phyloP scores from a whole-genome alignment of 352 stramenopile genomes.

The Pythium insidiosum region DNA sequence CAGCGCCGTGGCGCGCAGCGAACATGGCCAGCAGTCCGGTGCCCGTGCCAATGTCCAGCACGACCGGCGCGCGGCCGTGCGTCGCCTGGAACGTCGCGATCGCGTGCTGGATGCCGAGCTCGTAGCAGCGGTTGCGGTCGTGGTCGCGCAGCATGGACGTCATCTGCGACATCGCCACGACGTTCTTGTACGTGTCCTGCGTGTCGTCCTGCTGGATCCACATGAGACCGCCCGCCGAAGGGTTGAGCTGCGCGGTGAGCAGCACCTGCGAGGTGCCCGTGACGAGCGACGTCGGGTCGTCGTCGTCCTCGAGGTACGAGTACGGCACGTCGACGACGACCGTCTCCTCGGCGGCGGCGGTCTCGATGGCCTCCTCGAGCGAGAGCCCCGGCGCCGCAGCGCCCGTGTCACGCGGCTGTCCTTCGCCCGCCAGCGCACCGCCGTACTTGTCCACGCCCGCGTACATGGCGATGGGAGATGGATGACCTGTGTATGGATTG shows the following conservation, averaged over 20 bases:
- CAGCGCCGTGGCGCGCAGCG: conserved; percentile 73
- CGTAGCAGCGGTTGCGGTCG: conserved; percentile 74
- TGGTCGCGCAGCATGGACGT: conserved; percentile 79
- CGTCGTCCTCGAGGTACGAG: conserved; percentile 64
- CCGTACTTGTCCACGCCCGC: conserved; percentile 79
- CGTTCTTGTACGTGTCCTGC: conserved; percentile 68
- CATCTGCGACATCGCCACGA: conserved; percentile 84
- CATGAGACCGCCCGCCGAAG: conserved; percentile 65
- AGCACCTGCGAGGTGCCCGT: conserved; percentile 60
- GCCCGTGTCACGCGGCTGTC: conserved; percentile 23
- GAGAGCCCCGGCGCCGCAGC: conserved; percentile 25
- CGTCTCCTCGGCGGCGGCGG: conserved; percentile 66
- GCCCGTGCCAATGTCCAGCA: conserved; percentile 79
- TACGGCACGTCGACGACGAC: conserved; percentile 79
- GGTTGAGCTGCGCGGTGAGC: conserved; percentile 65
- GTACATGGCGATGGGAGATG: conserved; percentile 43
- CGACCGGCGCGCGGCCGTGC: conserved; percentile 37
- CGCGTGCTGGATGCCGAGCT: conserved; percentile 51
- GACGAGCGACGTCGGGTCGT: conserved; percentile 42
- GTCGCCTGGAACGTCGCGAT: conserved; percentile 44
- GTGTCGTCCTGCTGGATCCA: conserved; percentile 63
- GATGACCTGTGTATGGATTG: background rate
- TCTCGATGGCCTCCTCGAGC: conserved; percentile 73
- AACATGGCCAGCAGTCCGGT: conserved; percentile 86
- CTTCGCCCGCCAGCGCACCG: conserved; percentile 55